Conservation (phyloP, 2,329 filamentous ascomycete species). For the Neodidymelliopsis sp. region DNA sequence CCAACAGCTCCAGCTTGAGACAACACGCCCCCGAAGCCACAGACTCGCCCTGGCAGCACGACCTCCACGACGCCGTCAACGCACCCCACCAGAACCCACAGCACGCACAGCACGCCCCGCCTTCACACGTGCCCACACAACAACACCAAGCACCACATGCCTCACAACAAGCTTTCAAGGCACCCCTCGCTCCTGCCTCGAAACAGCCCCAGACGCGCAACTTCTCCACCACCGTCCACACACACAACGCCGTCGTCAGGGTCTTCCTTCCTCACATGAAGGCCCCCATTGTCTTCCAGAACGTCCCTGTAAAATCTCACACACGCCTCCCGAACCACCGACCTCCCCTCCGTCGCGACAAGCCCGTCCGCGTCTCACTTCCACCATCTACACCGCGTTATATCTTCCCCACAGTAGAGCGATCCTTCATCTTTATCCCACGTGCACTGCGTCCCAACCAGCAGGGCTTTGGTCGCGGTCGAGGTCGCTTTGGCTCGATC, state of each 20-base stretch:
- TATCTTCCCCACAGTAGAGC: slow-evolving; percentile 86
- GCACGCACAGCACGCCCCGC: slow-evolving; percentile 23
- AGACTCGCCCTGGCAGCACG: slow-evolving; percentile 86
- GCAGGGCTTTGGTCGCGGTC: slow-evolving; percentile 71
- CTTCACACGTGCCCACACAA: slow-evolving; percentile 25
- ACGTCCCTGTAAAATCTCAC: slow-evolving; percentile 85
- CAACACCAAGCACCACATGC: slow-evolving; percentile 27
- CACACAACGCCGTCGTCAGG: slow-evolving; percentile 85
- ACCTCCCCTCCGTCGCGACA: slow-evolving; percentile 91
- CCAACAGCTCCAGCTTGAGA: slow-evolving; percentile 51
- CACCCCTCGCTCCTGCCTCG: slow-evolving; percentile 30
- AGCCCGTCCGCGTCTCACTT: slow-evolving; percentile 92
- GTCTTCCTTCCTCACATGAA: slow-evolving; percentile 81
- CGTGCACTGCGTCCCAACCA: slow-evolving; percentile 92
- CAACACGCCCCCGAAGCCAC: slow-evolving; percentile 60
- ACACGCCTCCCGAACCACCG: slow-evolving; percentile 94
- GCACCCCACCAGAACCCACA: slow-evolving; percentile 43
- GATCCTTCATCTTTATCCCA: slow-evolving; percentile 98
- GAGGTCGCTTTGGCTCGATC: slow-evolving; percentile 73
- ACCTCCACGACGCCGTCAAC: slow-evolving; percentile 80
- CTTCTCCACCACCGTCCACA: slow-evolving; percentile 82
- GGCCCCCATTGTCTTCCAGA: slow-evolving; percentile 73
- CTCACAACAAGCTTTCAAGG: slow-evolving; percentile 32
- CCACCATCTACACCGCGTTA: slow-evolving; percentile 82
- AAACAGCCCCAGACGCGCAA: slow-evolving; percentile 47